Base-by-base conservation (phyloP, 176 grass and related monocot genomes). In the Tuctoria greenei region DNA sequence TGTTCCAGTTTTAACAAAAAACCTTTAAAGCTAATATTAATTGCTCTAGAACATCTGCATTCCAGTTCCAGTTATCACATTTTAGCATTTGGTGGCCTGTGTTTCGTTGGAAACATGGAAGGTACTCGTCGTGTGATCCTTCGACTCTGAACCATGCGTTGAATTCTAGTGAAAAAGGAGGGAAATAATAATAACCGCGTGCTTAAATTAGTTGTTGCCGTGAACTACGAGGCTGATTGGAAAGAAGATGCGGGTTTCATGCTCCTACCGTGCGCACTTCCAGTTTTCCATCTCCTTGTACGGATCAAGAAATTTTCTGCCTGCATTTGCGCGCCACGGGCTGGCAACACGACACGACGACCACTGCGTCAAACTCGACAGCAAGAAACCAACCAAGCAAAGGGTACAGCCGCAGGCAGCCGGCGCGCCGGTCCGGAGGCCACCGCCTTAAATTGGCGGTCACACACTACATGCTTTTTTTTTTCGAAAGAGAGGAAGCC, bases 401-500 rank as follows among this genome's bases (percentile, higher is more conserved):
- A 12, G 1, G 1, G 2, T 11, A 15, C 44, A 46, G 44, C 5
- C 46, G 16, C 47, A 50, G 47, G 47, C 47, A 50, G 47, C 16
- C 16, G 47, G 16, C 47, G 16, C 4, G 47, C 15, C 46, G 2
- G 18, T 20, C 0, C 36, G 27, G n/a, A n/a, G n/a, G n/a, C n/a
- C 7, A 45, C 67, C 44, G 56, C 25, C 76, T 75, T 86, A 86
- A 64, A 86, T 14, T 46, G 5, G 14, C 71, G 42, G 42, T 11
- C 56, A 52, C n/a, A 41, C 17, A 28, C n/a, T n/a, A n/a, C n/a
- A n/a, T n/a, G n/a, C n/a, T n/a, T n/a, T n/a, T n/a, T n/a, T n/a
- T n/a, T n/a, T n/a, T n/a, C n/a, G n/a, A n/a, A n/a, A n/a, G n/a
- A n/a, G n/a, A n/a, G n/a, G n/a, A n/a, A n/a, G n/a, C n/a, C n/a